Conservation (phyloP, 257 asterid species). For the Solanum sejunctum region DNA sequence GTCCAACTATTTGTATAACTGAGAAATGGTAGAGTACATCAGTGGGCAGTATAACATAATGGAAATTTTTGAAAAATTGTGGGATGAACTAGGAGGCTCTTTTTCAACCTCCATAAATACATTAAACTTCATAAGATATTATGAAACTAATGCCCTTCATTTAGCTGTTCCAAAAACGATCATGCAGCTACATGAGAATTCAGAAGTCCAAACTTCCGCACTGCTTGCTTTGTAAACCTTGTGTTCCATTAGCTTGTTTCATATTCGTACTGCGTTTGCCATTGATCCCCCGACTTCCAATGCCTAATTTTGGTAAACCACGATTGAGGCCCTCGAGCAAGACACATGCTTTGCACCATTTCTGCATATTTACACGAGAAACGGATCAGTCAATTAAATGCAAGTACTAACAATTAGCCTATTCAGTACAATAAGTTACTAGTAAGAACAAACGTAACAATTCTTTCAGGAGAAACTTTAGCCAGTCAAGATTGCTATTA, state of each 20-base stretch:
- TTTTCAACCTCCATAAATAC: neutral
- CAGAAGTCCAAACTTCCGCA: conserved; percentile 69
- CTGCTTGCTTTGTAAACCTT: conserved; percentile 53
- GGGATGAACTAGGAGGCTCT: neutral
- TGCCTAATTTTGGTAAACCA: conserved; percentile 87
- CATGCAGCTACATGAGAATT: neutral
- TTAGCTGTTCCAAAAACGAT: neutral
- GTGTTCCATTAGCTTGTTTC: conserved; percentile 25
- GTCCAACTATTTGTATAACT: neutral
- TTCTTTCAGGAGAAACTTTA: neutral
- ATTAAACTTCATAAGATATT: neutral
- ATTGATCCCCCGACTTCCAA: conserved; percentile 43
- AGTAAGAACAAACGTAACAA: neutral
- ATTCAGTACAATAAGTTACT: too few relatives aligned
- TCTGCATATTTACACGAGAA: conserved; percentile 30
- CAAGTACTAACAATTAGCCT: neutral
- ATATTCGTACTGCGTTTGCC: conserved; percentile 22
- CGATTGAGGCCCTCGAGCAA: conserved; percentile 86
- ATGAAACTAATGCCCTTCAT: neutral
- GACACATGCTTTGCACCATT: conserved; percentile 97
- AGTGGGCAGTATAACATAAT: neutral
- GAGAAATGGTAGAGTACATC: neutral
- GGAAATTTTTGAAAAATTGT: neutral
- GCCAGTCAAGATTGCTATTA: neutral
- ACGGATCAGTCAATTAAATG: neutral